Conservation (phyloP, 169 alveolate species). For the Gregarina niphandrodes region DNA sequence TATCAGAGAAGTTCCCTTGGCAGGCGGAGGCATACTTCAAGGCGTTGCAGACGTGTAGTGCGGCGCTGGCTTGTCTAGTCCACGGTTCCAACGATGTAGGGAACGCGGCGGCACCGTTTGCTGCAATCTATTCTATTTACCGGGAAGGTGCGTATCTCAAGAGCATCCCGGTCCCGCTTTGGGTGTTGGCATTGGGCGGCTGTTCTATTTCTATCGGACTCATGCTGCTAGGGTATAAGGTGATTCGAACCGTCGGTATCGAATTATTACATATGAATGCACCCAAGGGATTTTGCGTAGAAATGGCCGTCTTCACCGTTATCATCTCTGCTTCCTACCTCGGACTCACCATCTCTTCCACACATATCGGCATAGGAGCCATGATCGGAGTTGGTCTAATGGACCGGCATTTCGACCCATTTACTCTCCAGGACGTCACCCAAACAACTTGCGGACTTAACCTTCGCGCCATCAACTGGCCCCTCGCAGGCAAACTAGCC, state of each 20-base stretch:
- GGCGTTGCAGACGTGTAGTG: conserved; percentile 29
- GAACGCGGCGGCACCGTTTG: conserved; percentile 47
- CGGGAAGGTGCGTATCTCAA: conserved; percentile 8
- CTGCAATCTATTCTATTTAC: conserved; percentile 19
- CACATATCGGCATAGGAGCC: conserved; percentile 50
- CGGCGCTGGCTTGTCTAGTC: conserved; percentile 34
- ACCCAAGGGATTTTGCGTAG: too few relatives aligned
- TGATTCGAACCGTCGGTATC: too few relatives aligned
- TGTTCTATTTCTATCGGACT: conserved; percentile 41
- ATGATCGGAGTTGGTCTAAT: too few relatives aligned
- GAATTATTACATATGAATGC: too few relatives aligned
- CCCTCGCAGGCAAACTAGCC: too few relatives aligned
- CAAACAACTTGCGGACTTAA: too few relatives aligned
- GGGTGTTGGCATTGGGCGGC: conserved; percentile 36
- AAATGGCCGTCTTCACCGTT: too few relatives aligned
- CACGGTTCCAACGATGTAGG: conserved; percentile 53
- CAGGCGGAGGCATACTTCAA: too few relatives aligned
- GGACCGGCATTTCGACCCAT: too few relatives aligned
- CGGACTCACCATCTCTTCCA: conserved; percentile 56
- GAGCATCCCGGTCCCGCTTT: conserved; percentile 30
- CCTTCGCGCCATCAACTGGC: too few relatives aligned
- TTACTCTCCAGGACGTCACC: too few relatives aligned
- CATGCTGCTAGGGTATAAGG: conserved; percentile 1
- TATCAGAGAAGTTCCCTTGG: too few relatives aligned
- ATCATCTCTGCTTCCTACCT: conserved; percentile 38